Conservation (phyloP, 306 rosid genomes). For the Vigna reflexopilosa region DNA sequence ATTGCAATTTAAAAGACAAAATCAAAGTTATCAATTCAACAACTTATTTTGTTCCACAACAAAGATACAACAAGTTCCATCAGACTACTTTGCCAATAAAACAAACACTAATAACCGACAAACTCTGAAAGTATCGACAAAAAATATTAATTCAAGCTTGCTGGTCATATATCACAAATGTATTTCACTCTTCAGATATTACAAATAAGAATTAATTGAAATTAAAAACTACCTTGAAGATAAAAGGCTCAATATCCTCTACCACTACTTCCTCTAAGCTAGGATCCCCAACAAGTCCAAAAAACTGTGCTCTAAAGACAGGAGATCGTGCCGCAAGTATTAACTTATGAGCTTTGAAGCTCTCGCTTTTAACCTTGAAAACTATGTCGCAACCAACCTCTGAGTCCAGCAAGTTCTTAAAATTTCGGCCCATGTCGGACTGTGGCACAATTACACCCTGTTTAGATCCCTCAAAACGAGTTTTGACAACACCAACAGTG, state of each 20-base stretch:
- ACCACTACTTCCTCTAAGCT: conserved; percentile 66
- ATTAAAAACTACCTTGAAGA: conserved; percentile 74
- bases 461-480: conserved; percentile 74
- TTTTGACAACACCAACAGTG: conserved; percentile 94
- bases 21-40: background rate
- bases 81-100: conserved; percentile 32
- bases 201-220: conserved; percentile 16
- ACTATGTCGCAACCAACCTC: conserved; percentile 79
- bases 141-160: background rate
- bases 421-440: conserved; percentile 74
- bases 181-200: conserved; percentile 29
- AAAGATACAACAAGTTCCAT: conserved; percentile 37
- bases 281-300: conserved; percentile 78
- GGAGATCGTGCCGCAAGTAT: conserved; percentile 88
- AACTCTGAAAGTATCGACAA: conserved; percentile 2
- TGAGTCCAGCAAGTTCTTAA: conserved; percentile 73
- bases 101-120: background rate
- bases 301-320: conserved; percentile 82
- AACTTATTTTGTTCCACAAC: conserved; percentile 26
- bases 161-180: conserved; percentile 28
- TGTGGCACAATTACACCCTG: conserved; percentile 58
- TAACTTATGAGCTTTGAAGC: conserved; percentile 84
- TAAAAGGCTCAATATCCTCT: conserved; percentile 83
- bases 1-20: conserved; percentile 5
- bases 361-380: conserved; percentile 77